Conservation (phyloP, 805 yeast species). For the Candida namnaoensis region DNA sequence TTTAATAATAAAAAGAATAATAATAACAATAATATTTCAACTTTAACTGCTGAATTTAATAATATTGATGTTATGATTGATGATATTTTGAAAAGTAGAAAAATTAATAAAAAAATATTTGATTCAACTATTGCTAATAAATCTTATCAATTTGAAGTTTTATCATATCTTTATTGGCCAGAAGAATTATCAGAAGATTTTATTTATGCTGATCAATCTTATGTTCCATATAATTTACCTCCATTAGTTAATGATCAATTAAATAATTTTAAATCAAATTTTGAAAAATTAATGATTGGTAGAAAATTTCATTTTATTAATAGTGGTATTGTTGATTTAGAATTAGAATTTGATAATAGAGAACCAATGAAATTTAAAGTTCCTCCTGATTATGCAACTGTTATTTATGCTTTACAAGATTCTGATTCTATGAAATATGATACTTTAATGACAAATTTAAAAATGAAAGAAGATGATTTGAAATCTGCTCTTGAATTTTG, state of each 20-base stretch:
- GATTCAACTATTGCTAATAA: slow-evolving; percentile 9
- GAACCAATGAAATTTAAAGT: slow-evolving; percentile 24
- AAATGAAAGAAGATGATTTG: slow-evolving; percentile 34
- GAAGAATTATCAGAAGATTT: slow-evolving; percentile 17
- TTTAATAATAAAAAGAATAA: slow-evolving; percentile 29
- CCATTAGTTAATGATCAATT: slow-evolving; percentile 29
- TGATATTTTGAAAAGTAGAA: slow-evolving; percentile 54
- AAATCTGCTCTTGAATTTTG: slow-evolving; percentile 44
- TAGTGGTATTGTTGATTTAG: slow-evolving; percentile 56
- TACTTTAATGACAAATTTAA: slow-evolving; percentile 25
- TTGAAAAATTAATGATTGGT: slow-evolving; percentile 38
- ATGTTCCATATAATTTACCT: slow-evolving; percentile 30
- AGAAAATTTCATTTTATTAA: slow-evolving; percentile 48
- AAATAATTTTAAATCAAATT: slow-evolving; percentile 35
- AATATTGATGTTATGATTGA: slow-evolving; percentile 78
- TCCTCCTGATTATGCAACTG: slow-evolving; percentile 61
- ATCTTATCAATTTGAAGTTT: slow-evolving; percentile 44
- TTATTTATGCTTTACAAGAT: slow-evolving; percentile 40
- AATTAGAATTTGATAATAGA: slow-evolving; percentile 29
- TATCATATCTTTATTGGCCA: slow-evolving; percentile 85
- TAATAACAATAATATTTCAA: too few relatives aligned
- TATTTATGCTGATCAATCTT: slow-evolving; percentile 25
- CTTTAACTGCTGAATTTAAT: slow-evolving; percentile 37
- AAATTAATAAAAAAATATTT: slow-evolving; percentile 31
- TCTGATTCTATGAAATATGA: slow-evolving; percentile 19